Base-by-base conservation (phyloP, 2,329 filamentous ascomycete species). In the Fusarium armeniacum region DNA sequence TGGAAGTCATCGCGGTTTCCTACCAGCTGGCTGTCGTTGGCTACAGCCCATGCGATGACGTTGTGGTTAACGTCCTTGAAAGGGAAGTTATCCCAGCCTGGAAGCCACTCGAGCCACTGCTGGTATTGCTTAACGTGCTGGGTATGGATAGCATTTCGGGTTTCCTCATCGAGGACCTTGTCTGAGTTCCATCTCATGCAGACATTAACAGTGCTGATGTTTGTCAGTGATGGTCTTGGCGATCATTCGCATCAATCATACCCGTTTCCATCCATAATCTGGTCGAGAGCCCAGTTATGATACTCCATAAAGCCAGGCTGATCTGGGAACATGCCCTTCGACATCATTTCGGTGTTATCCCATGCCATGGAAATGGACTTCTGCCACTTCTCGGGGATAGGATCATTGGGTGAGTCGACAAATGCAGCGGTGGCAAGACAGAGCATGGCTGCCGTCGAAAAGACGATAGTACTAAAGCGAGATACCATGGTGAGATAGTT, bases 371-470 rank as follows among this genome's bases (percentile, higher is more conserved):
- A 10, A 12, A 40, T n/a, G 13, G 9, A 3, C 5, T 40, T 11
- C 2, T 20, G 10, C 36, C 36, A 40, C 8, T 40, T 11, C 9
- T 20, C 12, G 0, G 36, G 36, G n/a, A 40, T 40, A 6, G 36
- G 36, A 20, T 40, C 36, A 10, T 13, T 40, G 36, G 36, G 36
- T 4, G 36, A 40, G 7, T 40, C 36, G 11, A 40, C n/a, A 20
- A 20, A 1, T n/a, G 2, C 11, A 4, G 9, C 4, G 1, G 36
- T 20, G 5, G n/a, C 36, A 5, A 13, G n/a, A 11, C 18, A n/a
- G 8, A 40, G 36, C 36, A 40, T 40, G 11, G 36, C 36, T 20
- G 11, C n/a, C 36, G n/a, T 20, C 11, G n/a, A 6, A n/a, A 40
- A 20, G n/a, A 20, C 6, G 36, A 20, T 2, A 18, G 33, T 4